These are phyloP conservation scores for Trichoderma breve DNA, from an alignment of 2,329 filamentous ascomycete genomes.

Conservation along the genomic window DNA sequence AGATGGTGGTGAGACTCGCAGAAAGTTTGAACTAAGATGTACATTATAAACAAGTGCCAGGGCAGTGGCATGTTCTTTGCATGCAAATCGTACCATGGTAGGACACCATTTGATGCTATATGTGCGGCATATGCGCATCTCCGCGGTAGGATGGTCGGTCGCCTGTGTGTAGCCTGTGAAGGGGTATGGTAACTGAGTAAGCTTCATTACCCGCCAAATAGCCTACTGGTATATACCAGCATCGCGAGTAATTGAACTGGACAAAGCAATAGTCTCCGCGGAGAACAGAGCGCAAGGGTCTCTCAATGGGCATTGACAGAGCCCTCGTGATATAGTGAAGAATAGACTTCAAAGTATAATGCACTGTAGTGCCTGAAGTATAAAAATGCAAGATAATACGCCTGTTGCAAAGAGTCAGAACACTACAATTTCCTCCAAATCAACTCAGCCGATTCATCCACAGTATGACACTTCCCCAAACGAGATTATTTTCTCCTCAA, in stretches of 20 bases:
- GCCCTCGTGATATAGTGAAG: neutral
- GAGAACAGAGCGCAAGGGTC: neutral
- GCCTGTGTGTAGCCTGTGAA: neutral
- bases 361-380: neutral
- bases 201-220: neutral
- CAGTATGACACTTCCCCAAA: neutral
- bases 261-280: neutral
- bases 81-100: neutral
- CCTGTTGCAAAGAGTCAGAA: neutral
- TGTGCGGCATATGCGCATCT: neutral
- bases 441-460: neutral
- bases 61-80: neutral
- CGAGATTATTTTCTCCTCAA: neutral
- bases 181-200: neutral
- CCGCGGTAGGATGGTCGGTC: neutral
- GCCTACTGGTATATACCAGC: neutral
- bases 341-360: neutral
- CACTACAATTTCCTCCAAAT: neutral
- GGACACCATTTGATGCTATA: neutral
- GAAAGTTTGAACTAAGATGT: neutral
- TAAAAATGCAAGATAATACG: neutral
- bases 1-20: neutral
- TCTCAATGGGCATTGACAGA: neutral
- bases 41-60: neutral
- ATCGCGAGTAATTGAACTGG: neutral